Evolutionary conservation across 2,329 filamentous ascomycete genomes (phyloP), one percentile per base, ranked within the genome.

Genomic region (Apiospora pterosperma): DNA sequence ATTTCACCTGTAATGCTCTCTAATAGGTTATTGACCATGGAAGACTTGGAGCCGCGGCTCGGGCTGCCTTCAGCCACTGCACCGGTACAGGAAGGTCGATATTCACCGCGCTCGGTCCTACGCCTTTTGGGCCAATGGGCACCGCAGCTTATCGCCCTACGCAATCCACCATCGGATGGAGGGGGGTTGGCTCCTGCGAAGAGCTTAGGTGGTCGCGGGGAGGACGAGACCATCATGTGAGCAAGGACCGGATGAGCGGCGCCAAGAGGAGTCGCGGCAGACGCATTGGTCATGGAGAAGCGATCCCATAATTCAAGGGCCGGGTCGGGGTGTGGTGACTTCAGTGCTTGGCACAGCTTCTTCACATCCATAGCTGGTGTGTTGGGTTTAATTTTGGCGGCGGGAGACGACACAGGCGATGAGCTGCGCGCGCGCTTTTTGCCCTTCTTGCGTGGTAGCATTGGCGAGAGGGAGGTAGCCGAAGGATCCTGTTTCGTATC

Each of bases 271-370:
- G 77, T 76, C 62, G 77, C 69, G 67, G 82, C 76, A 16, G 80
- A 74, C 62, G 77, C 76, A 67, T 83, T 79, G 23, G 58, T 38
- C 63, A 87, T 77, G 41, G 90, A 85, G 73, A 92, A 93, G 62
- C 90, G 88, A 70, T 91, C 91, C 92, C 92, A 95, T 2, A 94
- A 77, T 68, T 94, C 90, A 36, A 90, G 77, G 2, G 90, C 90
- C 41, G 92, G 90, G 71, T 94, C 91, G 36, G 88, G 84, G 68
- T 90, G 86, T 14, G 89, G 89, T 1, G 90, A 90, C 68, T 85
- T 88, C 52, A 92, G 76, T 0, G 86, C 81, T 63, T 84, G 81
- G 42, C 85, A 84, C 48, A 90, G 77, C 67, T 83, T 82, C 71
- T 87, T 84, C 42, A 89, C 77, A 69, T 91, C 87, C 66, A 89